Conservation (phyloP, 257 asterid genomes). For the Ophiorrhiza pumila region DNA sequence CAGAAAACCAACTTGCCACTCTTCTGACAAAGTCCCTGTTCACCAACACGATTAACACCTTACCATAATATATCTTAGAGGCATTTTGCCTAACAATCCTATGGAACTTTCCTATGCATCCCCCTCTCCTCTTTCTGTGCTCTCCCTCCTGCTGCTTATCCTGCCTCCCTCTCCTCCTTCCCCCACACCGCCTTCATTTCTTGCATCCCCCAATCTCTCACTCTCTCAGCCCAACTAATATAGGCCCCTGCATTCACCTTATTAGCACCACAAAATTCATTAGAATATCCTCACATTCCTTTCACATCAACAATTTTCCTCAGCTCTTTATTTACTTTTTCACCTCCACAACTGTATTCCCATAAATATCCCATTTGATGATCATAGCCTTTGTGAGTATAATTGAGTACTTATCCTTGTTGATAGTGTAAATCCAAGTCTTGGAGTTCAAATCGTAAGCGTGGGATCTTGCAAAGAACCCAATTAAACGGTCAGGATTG, state of each 20-base stretch:
- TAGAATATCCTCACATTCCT: slow-evolving; percentile 85
- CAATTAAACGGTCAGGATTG: slow-evolving; percentile 57
- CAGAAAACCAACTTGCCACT: slow-evolving; percentile 63
- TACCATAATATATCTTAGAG: slow-evolving; percentile 73
- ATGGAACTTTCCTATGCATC: slow-evolving; percentile 71
- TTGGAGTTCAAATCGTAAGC: slow-evolving; percentile 52
- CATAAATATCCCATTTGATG: slow-evolving; percentile 42
- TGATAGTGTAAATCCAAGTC: slow-evolving; percentile 81
- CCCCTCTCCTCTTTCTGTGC: slow-evolving; percentile 85
- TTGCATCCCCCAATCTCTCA: slow-evolving; percentile 82
- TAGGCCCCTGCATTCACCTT: slow-evolving; percentile 50
- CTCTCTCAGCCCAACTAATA: slow-evolving; percentile 57
- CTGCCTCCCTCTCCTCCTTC: slow-evolving; percentile 55
- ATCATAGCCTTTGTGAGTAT: slow-evolving; percentile 78
- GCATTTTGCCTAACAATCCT: slow-evolving; percentile 63
- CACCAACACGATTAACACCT: slow-evolving; percentile 64
- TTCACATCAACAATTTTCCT: slow-evolving; percentile 45
- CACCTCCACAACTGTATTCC: slow-evolving; percentile 52
- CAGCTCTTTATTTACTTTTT: slow-evolving; percentile 22
- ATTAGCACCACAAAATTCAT: slow-evolving; percentile 81
- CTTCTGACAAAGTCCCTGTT: slow-evolving; percentile 75
- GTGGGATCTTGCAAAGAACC: slow-evolving; percentile 88
- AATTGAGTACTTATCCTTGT: slow-evolving; percentile 62
- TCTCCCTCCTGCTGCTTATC: slow-evolving; percentile 71
- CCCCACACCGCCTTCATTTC: slow-evolving; percentile 59